Evolutionary conservation across 2,329 filamentous ascomycete genomes (phyloP), one percentile per base, ranked within the genome.

Genomic region (Diaporthe eres): DNA sequence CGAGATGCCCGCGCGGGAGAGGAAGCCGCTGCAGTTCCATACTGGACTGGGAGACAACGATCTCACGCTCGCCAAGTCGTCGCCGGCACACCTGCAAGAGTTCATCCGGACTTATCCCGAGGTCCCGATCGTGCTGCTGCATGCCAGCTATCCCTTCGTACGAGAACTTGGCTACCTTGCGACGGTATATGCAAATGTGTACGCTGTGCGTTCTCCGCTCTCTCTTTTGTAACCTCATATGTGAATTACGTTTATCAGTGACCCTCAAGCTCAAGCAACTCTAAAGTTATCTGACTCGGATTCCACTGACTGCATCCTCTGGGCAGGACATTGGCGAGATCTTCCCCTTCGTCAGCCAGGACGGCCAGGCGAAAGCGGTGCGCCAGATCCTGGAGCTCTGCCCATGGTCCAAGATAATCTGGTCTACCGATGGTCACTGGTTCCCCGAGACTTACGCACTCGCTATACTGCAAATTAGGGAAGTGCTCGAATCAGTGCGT

Each of bases 11-110:
- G 82, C 81, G 4, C 83, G 84, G 1, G 79, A 83, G 75, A 90
- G 90, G 74, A 97, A 96, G 81, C 94, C 94, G 0, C 86, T 97
- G 17, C 95, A 97, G 80, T 94, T 98, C 78, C 95, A 97, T 80
- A 97, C 94, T 0, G 94, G 94, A 0, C 87, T 97, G 0, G 94
- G 95, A 0, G 95, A 97, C 80, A 94, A 92, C 78, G 94, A 97
- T 79, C 93, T 97, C 70, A 90, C 87, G 6, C 85, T 97, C 37
- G 85, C 90, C 3, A 90, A 89, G 70, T 90, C 94, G 0, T 96
- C 95, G 57, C 94, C 95, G 0, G 90, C 94, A 0, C 92, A 94
- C 79, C 85, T 98, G 34, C 94, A 97, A 80, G 85, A 88, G 0
- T 90, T 97, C 75, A 94, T 97, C 78, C 89, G 92, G 53, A 85